These are phyloP conservation scores for Leccinum subspadiceum DNA, from an alignment of 1,284 basidiomycete species.

Conservation along the genomic window DNA sequence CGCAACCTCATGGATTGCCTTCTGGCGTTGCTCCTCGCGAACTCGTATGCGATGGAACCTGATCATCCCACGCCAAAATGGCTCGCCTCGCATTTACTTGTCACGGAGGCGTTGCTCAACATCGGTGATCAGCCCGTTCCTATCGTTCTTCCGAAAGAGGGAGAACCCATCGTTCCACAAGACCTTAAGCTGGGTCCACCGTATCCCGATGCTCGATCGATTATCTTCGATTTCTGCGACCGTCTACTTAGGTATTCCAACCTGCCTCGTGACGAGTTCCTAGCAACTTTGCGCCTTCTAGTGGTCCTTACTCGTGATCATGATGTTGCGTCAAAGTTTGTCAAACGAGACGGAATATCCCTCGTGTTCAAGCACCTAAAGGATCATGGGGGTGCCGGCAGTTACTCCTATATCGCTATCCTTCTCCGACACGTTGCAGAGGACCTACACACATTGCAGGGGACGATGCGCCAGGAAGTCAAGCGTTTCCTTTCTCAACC, in stretches of 20 bases:
- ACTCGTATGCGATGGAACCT: constrained; percentile 39
- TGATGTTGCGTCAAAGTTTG: constrained; percentile 44
- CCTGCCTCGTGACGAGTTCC: constrained; percentile 74
- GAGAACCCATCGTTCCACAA: constrained; percentile 54
- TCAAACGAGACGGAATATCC: constrained; percentile 60
- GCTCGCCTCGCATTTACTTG: constrained; percentile 82
- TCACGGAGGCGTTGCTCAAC: constrained; percentile 79
- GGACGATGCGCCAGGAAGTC: constrained; percentile 82
- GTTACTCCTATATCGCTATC: constrained; percentile 82
- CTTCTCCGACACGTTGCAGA: constrained; percentile 92
- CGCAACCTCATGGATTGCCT: no score
- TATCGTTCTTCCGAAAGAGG: constrained; percentile 64
- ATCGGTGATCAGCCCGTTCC: constrained; percentile 57
- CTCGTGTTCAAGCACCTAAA: constrained; percentile 69
- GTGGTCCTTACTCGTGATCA: constrained; percentile 76
- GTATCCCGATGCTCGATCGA: constrained; percentile 58
- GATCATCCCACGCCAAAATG: constrained; percentile 69
- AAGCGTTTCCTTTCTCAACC: constrained; percentile 73
- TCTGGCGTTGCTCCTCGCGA: no score
- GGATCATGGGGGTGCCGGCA: constrained; percentile 58
- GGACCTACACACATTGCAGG: constrained; percentile 62
- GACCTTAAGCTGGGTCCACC: constrained; percentile 57
- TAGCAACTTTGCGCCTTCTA: constrained; percentile 80
- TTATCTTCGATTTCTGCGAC: constrained; percentile 73
- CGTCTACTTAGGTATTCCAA: constrained; percentile 57